Conservation (phyloP, 148 eudicot genomes). For the Silene latifolia region DNA sequence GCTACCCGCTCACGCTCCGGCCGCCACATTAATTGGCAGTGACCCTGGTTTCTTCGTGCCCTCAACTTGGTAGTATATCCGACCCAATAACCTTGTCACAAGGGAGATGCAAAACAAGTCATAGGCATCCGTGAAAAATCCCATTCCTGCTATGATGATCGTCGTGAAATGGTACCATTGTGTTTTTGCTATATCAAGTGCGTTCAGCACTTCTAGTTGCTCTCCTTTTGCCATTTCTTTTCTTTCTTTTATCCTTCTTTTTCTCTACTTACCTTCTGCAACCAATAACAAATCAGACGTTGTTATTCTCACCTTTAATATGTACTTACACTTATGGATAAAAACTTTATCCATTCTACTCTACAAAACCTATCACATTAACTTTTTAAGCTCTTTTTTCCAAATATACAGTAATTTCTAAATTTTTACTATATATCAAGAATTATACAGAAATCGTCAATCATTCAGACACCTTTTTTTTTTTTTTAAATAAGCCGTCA, state of each 20-base stretch:
- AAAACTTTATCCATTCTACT: neutral
- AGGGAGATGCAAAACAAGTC: conserved; percentile 68
- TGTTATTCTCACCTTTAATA: no score
- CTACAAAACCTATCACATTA: neutral
- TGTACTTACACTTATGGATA: no score
- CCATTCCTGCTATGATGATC: conserved; percentile 72
- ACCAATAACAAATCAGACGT: neutral
- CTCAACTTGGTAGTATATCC: conserved; percentile 43
- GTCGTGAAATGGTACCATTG: conserved; percentile 77
- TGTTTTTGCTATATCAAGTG: conserved; percentile 64
- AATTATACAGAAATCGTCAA: no score
- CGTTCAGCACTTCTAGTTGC: conserved; percentile 46
- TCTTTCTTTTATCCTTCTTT: neutral
- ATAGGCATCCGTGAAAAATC: conserved; percentile 78
- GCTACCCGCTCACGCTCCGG: conserved; percentile 68
- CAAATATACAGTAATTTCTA: no score
- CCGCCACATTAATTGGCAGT: conserved; percentile 47
- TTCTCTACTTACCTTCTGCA: neutral
- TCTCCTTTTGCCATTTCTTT: conserved; percentile 35
- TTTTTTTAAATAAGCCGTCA: no score
- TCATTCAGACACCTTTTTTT: no score
- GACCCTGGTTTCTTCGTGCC: conserved; percentile 38
- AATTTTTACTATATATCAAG: no score
- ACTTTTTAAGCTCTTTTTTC: no score
- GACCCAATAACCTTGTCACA: conserved; percentile 59